Evolutionary conservation across 2,329 filamentous ascomycete species (phyloP).

Genomic region (Aspergillus uvarum): DNA sequence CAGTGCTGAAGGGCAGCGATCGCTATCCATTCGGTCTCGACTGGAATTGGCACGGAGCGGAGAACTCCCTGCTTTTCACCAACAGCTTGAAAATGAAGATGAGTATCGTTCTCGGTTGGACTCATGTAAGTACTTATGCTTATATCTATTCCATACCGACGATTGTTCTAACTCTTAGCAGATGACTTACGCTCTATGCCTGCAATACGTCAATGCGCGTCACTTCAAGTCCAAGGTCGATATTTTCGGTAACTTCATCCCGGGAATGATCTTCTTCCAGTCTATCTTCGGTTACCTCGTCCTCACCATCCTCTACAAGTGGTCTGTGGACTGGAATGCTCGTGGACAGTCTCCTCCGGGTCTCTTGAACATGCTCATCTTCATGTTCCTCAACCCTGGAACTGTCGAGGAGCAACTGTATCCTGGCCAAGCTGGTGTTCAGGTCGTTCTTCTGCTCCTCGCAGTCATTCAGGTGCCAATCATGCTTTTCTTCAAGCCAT

Average conservation of each 20-base stretch:
- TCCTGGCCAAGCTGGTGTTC: constrained; percentile 70
- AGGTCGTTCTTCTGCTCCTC: constrained; percentile 74
- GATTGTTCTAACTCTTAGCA: constrained; percentile 25
- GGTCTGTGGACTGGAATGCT: constrained; percentile 82
- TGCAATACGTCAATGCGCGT: constrained; percentile 87
- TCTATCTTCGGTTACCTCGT: constrained; percentile 97
- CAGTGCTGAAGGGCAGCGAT: constrained; percentile 69
- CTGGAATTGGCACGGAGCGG: constrained; percentile 93
- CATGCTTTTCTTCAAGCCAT: constrained; percentile 89
- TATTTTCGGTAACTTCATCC: constrained; percentile 95
- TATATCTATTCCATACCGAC: not conserved
- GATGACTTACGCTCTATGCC: constrained; percentile 97
- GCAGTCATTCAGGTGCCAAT: constrained; percentile 86
- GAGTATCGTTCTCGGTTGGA: constrained; percentile 95
- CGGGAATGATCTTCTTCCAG: constrained; percentile 99
- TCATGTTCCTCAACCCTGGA: constrained; percentile 95
- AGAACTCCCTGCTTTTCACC: constrained; percentile 91
- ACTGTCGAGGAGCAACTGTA: constrained; percentile 70
- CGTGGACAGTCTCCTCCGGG: constrained; percentile 71
- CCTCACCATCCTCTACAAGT: constrained; percentile 94
- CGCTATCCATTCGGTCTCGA: constrained; percentile 95
- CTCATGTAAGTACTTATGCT: constrained; percentile 55
- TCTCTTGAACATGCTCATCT: constrained; percentile 97
- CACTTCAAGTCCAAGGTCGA: constrained; percentile 95
- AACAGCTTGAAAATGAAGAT: constrained; percentile 99